A percentile compares a stretch with the other conserved stretches of the same genome.
Evolutionary conservation across 2,329 filamentous ascomycete genomes (phyloP).

Genomic region (Capronia epimyces): DNA sequence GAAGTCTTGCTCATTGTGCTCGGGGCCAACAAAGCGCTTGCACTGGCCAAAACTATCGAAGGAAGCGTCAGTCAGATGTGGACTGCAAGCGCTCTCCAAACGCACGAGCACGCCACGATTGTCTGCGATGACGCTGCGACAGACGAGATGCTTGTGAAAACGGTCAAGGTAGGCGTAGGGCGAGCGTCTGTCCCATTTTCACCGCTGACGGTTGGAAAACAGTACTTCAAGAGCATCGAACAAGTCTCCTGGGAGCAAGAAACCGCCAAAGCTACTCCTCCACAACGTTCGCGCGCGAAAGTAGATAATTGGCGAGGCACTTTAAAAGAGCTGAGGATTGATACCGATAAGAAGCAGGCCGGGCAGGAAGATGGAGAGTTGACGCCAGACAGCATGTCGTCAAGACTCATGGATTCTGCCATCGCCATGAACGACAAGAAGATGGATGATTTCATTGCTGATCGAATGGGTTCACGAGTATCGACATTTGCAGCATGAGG

Average conservation of each 20-base stretch:
- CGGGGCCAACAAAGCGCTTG: constrained; percentile 73
- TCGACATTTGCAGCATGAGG: constrained; percentile 24
- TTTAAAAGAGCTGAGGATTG: constrained; percentile 41
- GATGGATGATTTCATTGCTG: constrained; percentile 40
- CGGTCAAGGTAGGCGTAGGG: constrained; percentile 47
- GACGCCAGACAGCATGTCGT: constrained; percentile 47
- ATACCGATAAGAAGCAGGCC: constrained; percentile 36
- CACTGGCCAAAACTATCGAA: constrained; percentile 74
- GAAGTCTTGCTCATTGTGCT: constrained; percentile 80
- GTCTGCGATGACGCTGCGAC: constrained; percentile 78
- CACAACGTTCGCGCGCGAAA: constrained; percentile 7
- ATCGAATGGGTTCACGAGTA: constrained; percentile 41
- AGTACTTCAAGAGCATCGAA: constrained; percentile 69
- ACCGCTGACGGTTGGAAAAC: neutral
- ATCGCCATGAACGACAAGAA: constrained; percentile 39
- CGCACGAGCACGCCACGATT: constrained; percentile 75
- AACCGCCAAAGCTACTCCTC: constrained; percentile 17
- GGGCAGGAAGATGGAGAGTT: constrained; percentile 41
- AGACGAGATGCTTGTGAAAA: constrained; percentile 67
- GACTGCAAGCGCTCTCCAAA: constrained; percentile 74
- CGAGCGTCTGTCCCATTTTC: neutral
- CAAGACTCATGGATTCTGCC: constrained; percentile 43
- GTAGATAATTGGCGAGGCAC: constrained; percentile 27
- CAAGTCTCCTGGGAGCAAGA: constrained; percentile 47
- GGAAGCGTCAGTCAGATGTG: constrained; percentile 85